A percentile compares a stretch with the other conserved stretches of the same genome.
These are phyloP conservation scores for Paramecium biaurelia DNA, from an alignment of 73 alveolate species.

Conservation along the genomic window DNA sequence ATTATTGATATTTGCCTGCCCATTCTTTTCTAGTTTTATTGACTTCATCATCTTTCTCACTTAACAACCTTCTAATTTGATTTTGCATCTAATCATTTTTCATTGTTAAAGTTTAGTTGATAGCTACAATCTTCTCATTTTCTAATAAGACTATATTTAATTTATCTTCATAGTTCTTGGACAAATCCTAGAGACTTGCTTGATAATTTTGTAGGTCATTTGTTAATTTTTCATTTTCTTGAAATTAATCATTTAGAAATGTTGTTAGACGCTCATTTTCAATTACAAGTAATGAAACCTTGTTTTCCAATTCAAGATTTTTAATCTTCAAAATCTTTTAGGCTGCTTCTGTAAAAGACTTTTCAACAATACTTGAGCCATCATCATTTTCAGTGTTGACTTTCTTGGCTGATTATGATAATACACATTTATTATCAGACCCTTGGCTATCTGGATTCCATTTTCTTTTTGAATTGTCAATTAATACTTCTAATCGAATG, in stretches of 20 bases:
- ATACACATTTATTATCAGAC: neutral
- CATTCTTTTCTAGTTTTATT: neutral
- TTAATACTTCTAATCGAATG: slow-evolving; percentile 41
- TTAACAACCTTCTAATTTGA: neutral
- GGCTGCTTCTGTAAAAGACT: slow-evolving; percentile 50
- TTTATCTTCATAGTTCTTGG: slow-evolving; percentile 41
- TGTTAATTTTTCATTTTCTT: slow-evolving; percentile 42
- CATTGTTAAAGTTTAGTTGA: neutral
- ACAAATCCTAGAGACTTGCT: neutral
- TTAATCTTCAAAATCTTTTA: slow-evolving; percentile 31
- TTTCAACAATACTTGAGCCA: slow-evolving; percentile 24
- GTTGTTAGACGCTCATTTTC: slow-evolving; percentile 46
- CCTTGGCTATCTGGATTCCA: slow-evolving; percentile 45
- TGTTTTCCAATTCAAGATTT: slow-evolving; percentile 38
- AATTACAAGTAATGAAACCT: slow-evolving; percentile 38
- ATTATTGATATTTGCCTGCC: neutral
- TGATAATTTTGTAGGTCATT: neutral
- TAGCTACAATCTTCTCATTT: neutral
- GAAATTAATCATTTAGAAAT: slow-evolving; percentile 44
- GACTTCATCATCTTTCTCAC: slow-evolving; percentile 10
- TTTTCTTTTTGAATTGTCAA: neutral
- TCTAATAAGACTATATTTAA: slow-evolving; percentile 20
- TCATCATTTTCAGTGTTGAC: slow-evolving; percentile 29
- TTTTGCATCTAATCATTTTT: neutral
- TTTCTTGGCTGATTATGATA: slow-evolving; percentile 30